Conservation (phyloP, 306 rosid species). For the cucumber (Cucumis sativus) region DNA sequence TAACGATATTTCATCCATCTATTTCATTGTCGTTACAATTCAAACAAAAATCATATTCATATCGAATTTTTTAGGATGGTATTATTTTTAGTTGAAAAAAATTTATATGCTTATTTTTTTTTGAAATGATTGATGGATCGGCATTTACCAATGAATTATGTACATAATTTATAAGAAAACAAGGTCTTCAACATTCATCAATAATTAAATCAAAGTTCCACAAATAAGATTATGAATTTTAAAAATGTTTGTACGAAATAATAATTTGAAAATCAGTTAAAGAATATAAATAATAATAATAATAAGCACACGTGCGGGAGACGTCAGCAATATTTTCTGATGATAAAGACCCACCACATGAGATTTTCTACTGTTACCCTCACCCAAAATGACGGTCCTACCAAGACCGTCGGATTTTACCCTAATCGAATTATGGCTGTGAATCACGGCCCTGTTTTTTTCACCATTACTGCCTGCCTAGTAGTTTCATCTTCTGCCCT, state of each 20-base stretch:
- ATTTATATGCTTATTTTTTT: too few relatives aligned
- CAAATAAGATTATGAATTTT: background rate
- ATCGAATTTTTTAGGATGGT: too few relatives aligned
- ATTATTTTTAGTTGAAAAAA: too few relatives aligned
- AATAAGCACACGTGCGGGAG: background rate
- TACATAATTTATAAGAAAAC: background rate
- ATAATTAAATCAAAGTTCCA: background rate
- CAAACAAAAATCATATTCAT: too few relatives aligned
- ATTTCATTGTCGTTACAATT: too few relatives aligned
- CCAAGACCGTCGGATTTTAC: background rate
- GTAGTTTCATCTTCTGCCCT: background rate
- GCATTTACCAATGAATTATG: background rate
- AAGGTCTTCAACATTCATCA: background rate
- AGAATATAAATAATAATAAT: background rate
- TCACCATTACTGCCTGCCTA: background rate
- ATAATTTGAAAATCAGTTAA: background rate
- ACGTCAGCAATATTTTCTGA: background rate
- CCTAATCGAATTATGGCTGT: background rate
- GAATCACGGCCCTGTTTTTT: background rate
- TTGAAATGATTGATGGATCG: too few relatives aligned
- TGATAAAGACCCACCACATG: background rate
- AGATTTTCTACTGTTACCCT: background rate
- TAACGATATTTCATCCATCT: too few relatives aligned
- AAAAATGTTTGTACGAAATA: background rate
- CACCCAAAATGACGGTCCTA: slow-evolving; percentile 1